Evolutionary conservation across 2,329 filamentous ascomycete genomes (phyloP).

Genomic region (Alternaria viburni): DNA sequence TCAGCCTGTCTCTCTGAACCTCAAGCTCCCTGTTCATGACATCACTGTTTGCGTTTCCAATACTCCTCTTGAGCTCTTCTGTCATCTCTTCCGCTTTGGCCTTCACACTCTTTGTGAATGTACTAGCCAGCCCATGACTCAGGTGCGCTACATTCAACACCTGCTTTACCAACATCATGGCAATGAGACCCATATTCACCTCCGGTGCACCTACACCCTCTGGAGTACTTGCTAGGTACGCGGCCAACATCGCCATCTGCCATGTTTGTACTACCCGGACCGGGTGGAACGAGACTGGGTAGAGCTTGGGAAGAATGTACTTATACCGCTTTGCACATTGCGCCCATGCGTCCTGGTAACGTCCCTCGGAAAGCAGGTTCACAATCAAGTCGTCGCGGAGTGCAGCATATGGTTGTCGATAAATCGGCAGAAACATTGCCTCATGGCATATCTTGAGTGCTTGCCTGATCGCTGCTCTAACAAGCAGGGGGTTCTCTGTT

Average conservation of each 20-base stretch:
- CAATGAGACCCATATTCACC: conserved; percentile 51
- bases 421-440: conserved; percentile 54
- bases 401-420: conserved; percentile 62
- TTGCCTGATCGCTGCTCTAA: conserved; percentile 45
- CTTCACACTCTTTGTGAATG: conserved; percentile 50
- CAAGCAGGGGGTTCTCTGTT: conserved; percentile 32
- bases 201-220: conserved; percentile 35
- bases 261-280: conserved; percentile 60
- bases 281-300: conserved; percentile 58
- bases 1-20: conserved; percentile 32
- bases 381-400: conserved; percentile 62
- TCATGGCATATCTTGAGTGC: conserved; percentile 51
- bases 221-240: conserved; percentile 38
- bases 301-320: conserved; percentile 59
- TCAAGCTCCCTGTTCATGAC: conserved; percentile 34
- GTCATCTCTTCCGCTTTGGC: conserved; percentile 47
- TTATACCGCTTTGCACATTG: conserved; percentile 61
- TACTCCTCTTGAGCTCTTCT: conserved; percentile 22
- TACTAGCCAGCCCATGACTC: conserved; percentile 53
- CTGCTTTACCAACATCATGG: conserved; percentile 53
- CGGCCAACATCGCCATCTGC: conserved; percentile 47
- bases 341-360: conserved; percentile 57
- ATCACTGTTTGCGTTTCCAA: conserved; percentile 29
- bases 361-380: conserved; percentile 51
- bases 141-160: conserved; percentile 47